Conservation (phyloP, 1,139 yeast species). For the Lodderomyces elongisporus region DNA sequence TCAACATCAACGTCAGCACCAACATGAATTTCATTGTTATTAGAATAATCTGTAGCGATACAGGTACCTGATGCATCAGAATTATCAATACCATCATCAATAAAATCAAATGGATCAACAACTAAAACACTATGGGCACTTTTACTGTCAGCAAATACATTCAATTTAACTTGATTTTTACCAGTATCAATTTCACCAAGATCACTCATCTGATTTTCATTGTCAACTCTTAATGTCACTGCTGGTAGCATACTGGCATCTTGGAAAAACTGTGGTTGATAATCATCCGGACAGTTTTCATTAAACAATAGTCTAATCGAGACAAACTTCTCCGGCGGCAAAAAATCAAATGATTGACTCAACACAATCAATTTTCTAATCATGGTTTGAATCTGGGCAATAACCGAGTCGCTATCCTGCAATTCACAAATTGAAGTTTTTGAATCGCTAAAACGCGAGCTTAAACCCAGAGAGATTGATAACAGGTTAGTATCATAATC, state of each 20-base stretch:
- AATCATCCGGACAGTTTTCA: slow-evolving; percentile 39
- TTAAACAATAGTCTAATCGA: slow-evolving; percentile 46
- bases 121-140: slow-evolving; percentile 1
- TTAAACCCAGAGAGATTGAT: not conserved
- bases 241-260: slow-evolving; percentile 23
- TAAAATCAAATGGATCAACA: slow-evolving; percentile 15
- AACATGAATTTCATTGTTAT: too few relatives aligned
- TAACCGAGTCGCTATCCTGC: slow-evolving; percentile 18
- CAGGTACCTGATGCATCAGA: too few relatives aligned
- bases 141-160: slow-evolving; percentile 6
- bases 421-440: not conserved
- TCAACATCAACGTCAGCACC: too few relatives aligned
- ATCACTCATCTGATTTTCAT: slow-evolving; percentile 8
- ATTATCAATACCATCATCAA: too few relatives aligned
- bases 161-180: slow-evolving; percentile 5
- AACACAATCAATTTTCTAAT: slow-evolving; percentile 45
- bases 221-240: slow-evolving; percentile 17
- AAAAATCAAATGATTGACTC: slow-evolving; percentile 48
- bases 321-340: slow-evolving; percentile 41
- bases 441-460: slow-evolving; percentile 1
- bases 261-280: slow-evolving; percentile 44
- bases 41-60: too few relatives aligned
- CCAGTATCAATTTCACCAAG: slow-evolving; percentile 12
- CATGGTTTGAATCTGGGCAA: slow-evolving; percentile 23
- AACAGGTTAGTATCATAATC: slow-evolving; percentile 23